phyloP scores from a whole-genome alignment of 1,284 basidiomycete species.

The Papiliotrema nemorosa region DNA sequence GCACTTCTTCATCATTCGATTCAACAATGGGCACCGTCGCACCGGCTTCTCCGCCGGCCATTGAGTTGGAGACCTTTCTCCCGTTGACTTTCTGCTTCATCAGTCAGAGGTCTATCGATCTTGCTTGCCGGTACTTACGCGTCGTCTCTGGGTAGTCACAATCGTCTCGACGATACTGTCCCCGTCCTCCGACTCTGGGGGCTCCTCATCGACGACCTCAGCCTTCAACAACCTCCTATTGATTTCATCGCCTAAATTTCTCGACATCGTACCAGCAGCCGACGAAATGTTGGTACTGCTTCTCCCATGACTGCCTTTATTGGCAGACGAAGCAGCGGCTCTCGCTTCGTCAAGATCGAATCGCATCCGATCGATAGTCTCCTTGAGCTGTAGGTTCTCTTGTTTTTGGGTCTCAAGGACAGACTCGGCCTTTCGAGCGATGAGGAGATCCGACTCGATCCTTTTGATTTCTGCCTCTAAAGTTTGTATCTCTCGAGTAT shows the following conservation, averaged over 20 bases:
- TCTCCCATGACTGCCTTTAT: conserved; percentile 40
- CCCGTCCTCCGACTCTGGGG: conserved; percentile 55
- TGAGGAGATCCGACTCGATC: conserved; percentile 63
- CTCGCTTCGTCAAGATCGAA: conserved; percentile 87
- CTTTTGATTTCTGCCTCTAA: conserved; percentile 64
- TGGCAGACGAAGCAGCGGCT: conserved; percentile 48
- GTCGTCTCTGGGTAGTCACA: conserved; percentile 44
- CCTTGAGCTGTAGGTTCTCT: conserved; percentile 82
- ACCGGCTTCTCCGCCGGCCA: background rate
- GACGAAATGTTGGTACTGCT: conserved; percentile 23
- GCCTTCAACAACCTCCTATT: conserved; percentile 56
- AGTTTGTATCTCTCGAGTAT: conserved; percentile 57
- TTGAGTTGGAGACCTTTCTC: conserved; percentile 2
- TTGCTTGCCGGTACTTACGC: conserved; percentile 26
- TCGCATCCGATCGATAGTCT: conserved; percentile 85
- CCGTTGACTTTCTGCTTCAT: conserved; percentile 20
- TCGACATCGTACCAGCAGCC: conserved; percentile 61
- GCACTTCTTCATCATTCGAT: conserved; percentile 22
- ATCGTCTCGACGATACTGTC: conserved; percentile 48
- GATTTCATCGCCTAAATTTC: conserved; percentile 77
- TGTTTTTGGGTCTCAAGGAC: conserved; percentile 83
- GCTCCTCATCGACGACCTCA: conserved; percentile 46
- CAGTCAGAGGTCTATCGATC: background rate
- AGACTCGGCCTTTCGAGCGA: conserved; percentile 65
- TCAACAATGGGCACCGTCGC: conserved; percentile 1